phyloP scores from a whole-genome alignment of 495 filamentous ascomycete species.

The Aspergillus conjunctus region DNA sequence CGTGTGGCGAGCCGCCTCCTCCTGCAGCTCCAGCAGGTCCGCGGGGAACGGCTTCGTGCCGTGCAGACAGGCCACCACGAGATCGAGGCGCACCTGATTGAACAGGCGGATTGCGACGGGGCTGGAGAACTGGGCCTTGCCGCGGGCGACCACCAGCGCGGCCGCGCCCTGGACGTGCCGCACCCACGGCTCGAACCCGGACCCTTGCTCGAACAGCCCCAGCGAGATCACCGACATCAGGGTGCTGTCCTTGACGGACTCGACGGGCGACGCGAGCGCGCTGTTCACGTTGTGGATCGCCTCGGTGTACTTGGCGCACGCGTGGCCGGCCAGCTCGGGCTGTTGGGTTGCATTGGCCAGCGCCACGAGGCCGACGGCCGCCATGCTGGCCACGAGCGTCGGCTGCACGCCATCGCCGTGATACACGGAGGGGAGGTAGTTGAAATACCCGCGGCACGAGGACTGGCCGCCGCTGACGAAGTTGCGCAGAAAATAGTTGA shows the following conservation, averaged over 20 bases:
- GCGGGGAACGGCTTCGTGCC: conserved; percentile 24
- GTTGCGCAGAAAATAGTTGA: conserved; percentile 41
- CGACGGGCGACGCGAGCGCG: conserved; percentile 51
- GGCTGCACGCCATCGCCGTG: conserved; percentile 32
- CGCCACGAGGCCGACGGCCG: conserved; percentile 47
- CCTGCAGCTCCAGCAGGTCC: conserved; percentile 30
- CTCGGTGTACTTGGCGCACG: conserved; percentile 44
- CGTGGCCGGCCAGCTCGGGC: conserved; percentile 36
- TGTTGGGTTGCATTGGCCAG: conserved; percentile 38
- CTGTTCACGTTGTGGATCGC: conserved; percentile 47
- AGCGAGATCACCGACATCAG: conserved; percentile 61
- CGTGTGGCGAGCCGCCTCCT: conserved; percentile 28
- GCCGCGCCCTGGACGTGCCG: conserved; percentile 58
- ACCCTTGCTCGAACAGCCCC: conserved; percentile 59
- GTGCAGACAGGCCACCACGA: conserved; percentile 29
- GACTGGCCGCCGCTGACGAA: conserved; percentile 32
- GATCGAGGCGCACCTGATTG: conserved; percentile 50
- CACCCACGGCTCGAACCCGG: conserved; percentile 47
- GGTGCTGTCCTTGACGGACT: conserved; percentile 60
- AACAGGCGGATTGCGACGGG: conserved; percentile 54
- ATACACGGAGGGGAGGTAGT: conserved; percentile 32
- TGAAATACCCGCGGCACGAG: conserved; percentile 37
- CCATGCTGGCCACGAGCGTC: conserved; percentile 43
- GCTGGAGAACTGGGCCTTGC: conserved; percentile 51
- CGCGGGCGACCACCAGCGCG: conserved; percentile 51